Conservation (phyloP, 768 basidiomycete genomes). For the Epithele typhae region DNA sequence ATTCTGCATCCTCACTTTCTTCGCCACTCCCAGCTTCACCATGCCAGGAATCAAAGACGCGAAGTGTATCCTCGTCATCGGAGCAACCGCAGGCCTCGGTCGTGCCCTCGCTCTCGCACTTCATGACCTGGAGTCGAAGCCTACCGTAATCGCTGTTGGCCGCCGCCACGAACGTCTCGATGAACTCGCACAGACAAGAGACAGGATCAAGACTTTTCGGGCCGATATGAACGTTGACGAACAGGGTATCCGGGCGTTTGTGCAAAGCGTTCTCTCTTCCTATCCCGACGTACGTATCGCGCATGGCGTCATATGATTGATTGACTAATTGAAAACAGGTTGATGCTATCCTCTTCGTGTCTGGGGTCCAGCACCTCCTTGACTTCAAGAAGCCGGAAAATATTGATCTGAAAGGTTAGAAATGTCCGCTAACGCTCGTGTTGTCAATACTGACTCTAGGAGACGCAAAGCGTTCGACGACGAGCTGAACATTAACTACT, state of each 20-base stretch:
- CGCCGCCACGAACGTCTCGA: constrained; percentile 51
- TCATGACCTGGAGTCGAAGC: constrained; percentile 41
- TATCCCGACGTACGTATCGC: constrained; percentile 42
- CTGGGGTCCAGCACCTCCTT: constrained; percentile 49
- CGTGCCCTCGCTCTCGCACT: constrained; percentile 50
- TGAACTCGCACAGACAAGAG: constrained; percentile 33
- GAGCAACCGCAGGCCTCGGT: constrained; percentile 58
- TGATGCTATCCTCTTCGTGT: constrained; percentile 50
- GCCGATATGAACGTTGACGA: constrained; percentile 41
- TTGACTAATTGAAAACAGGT: constrained; percentile 31
- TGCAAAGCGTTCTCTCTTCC: constrained; percentile 35
- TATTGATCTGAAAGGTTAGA: constrained; percentile 40
- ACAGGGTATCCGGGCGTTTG: constrained; percentile 33
- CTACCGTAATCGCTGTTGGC: constrained; percentile 47
- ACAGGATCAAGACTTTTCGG: constrained; percentile 37
- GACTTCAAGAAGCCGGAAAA: constrained; percentile 40
- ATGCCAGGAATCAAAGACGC: constrained; percentile 37
- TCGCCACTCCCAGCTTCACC: not conserved
- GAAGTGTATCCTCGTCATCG: constrained; percentile 49
- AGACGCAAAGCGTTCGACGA: constrained; percentile 33
- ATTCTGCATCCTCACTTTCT: not conserved
- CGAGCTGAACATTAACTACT: constrained; percentile 55
- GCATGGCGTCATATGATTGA: not conserved
- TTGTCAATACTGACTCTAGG: not conserved
- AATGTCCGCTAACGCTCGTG: not conserved